phyloP scores from a whole-genome alignment of 768 basidiomycete species.

The Podaxis sp. region DNA sequence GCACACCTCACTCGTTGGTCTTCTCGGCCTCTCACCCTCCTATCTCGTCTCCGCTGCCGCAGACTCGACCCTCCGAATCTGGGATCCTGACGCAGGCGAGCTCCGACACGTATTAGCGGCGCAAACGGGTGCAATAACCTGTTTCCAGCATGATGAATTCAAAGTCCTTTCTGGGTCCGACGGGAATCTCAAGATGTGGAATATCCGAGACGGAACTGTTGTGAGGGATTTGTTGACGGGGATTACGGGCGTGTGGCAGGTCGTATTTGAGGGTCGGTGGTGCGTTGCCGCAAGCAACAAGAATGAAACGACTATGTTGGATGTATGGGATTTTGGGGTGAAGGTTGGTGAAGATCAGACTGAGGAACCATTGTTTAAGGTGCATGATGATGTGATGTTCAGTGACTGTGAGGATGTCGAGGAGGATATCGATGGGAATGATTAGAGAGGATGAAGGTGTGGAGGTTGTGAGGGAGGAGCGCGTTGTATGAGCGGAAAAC shows the following conservation, averaged over 20 bases:
- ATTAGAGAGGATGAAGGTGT: slow-evolving; percentile 9
- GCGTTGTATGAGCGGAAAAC: slow-evolving; percentile 18
- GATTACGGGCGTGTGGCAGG: slow-evolving; percentile 97
- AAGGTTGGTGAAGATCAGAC: slow-evolving; percentile 76
- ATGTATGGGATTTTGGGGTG: slow-evolving; percentile 88
- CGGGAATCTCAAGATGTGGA: slow-evolving; percentile 98
- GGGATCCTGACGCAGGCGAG: slow-evolving; percentile 86
- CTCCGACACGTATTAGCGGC: slow-evolving; percentile 81
- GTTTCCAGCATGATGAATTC: slow-evolving; percentile 98
- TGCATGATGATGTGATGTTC: slow-evolving; percentile 66
- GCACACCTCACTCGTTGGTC: slow-evolving; percentile 92
- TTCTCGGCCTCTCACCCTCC: slow-evolving; percentile 86
- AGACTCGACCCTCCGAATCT: slow-evolving; percentile 91
- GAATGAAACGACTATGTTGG: slow-evolving; percentile 72
- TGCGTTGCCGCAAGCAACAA: slow-evolving; percentile 93
- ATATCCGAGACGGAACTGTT: slow-evolving; percentile 81
- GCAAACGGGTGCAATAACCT: slow-evolving; percentile 91
- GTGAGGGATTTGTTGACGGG: slow-evolving; percentile 88
- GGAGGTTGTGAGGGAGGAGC: slow-evolving; percentile 6
- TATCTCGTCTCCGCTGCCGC: slow-evolving; percentile 95
- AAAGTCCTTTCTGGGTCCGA: slow-evolving; percentile 95
- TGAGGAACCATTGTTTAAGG: slow-evolving; percentile 70
- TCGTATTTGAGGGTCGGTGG: slow-evolving; percentile 91
- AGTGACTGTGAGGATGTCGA: slow-evolving; percentile 40
- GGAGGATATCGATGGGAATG: slow-evolving; percentile 40